A percentile compares a stretch with the other conserved stretches of the same genome.
phyloP scores from a whole-genome alignment of 2,329 filamentous ascomycete genomes.

The Pezicula carpinea region DNA sequence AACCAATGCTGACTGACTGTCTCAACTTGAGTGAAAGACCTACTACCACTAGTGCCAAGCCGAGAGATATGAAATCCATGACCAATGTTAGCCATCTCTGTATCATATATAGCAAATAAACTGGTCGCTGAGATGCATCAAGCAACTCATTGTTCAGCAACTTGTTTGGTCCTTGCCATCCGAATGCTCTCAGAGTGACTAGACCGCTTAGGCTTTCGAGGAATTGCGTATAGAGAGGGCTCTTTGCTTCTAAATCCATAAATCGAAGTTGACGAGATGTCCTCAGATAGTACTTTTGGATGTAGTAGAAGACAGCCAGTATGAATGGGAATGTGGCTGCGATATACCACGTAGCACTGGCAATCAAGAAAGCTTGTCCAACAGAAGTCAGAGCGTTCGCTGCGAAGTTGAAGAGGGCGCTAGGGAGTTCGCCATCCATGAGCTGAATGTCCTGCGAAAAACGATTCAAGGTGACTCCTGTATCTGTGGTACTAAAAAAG shows the following conservation, averaged over 20 bases:
- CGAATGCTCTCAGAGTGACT: constrained; percentile 38
- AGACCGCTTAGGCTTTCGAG: constrained; percentile 37
- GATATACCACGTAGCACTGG: constrained; percentile 25
- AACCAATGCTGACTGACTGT: constrained; percentile 4
- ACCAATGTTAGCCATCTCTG: constrained; percentile 41
- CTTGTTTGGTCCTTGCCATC: constrained; percentile 28
- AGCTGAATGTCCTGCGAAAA: constrained; percentile 13
- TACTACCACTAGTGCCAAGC: constrained; percentile 24
- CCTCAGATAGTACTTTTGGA: constrained; percentile 37
- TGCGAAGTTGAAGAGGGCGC: constrained; percentile 14
- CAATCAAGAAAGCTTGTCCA: constrained; percentile 15
- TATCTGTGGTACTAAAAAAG: constrained; percentile 8
- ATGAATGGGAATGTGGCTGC: constrained; percentile 16
- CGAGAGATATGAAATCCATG: constrained; percentile 36
- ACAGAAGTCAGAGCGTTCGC: not conserved
- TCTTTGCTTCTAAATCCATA: constrained; percentile 36
- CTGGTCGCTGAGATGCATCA: constrained; percentile 39
- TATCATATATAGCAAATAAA: constrained; percentile 40
- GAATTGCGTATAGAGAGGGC: constrained; percentile 41
- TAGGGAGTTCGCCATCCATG: constrained; percentile 25
- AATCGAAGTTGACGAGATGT: constrained; percentile 42
- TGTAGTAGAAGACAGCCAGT: constrained; percentile 4
- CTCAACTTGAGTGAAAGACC: constrained; percentile 19
- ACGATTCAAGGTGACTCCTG: constrained; percentile 12
- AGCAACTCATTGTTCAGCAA: constrained; percentile 19